Evolutionary conservation across 2,329 filamentous ascomycete genomes (phyloP).

Genomic region (Sporothrix pallida): DNA sequence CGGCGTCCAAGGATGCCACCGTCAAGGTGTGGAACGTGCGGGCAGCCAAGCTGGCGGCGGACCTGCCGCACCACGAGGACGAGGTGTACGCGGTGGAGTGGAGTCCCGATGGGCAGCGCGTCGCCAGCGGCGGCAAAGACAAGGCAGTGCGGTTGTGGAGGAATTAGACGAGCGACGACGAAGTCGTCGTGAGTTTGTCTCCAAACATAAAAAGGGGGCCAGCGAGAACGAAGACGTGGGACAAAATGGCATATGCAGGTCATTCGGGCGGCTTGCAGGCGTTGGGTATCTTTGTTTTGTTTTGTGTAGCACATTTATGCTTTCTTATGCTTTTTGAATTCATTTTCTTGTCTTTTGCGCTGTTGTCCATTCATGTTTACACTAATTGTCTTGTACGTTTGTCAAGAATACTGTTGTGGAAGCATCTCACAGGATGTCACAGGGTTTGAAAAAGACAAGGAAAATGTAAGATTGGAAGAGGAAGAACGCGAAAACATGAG

Average conservation of each 20-base stretch:
- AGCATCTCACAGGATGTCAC: constrained; percentile 21
- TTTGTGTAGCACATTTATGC: neutral
- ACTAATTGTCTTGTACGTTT: neutral
- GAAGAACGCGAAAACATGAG: neutral
- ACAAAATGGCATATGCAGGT: constrained; percentile 23
- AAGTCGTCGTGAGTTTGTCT: neutral
- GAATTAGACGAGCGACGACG: constrained; percentile 51
- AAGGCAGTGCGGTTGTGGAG: constrained; percentile 75
- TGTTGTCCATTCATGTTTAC: neutral
- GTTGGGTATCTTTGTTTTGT: constrained; percentile 22
- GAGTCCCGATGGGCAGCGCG: constrained; percentile 87
- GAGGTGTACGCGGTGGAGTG: constrained; percentile 95
- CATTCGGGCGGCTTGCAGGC: constrained; percentile 26
- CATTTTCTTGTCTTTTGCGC: neutral
- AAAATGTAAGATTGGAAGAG: too few species aligned
- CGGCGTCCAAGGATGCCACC: constrained; percentile 88
- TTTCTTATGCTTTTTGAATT: neutral
- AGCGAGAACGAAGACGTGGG: constrained; percentile 9
- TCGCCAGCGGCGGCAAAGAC: constrained; percentile 92
- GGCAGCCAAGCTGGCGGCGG: constrained; percentile 77
- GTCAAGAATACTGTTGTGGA: neutral
- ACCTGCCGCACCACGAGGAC: constrained; percentile 88
- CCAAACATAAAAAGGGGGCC: neutral
- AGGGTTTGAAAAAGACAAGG: neutral
- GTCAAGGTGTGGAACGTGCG: constrained; percentile 93